Evolutionary conservation across 768 basidiomycete genomes (phyloP), one percentile per base, ranked within the genome.

Genomic region (Termitomyces sp.): DNA sequence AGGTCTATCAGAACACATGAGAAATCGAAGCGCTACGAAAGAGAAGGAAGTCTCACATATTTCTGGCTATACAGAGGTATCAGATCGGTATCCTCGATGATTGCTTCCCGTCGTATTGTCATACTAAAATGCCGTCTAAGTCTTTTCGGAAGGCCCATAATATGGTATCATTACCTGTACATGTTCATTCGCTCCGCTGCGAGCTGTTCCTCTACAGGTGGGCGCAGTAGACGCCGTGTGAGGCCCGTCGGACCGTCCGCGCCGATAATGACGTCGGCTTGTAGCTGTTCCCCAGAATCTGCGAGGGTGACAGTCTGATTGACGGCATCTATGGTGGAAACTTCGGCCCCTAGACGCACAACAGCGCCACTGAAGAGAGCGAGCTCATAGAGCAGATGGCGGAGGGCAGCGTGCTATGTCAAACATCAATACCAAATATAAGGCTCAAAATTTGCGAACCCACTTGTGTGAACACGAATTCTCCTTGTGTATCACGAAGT

Each of bases 201-300:
- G 14, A 56, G 52, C 17, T 67, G 65, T 21, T 71, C 71, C 71
- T 65, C 12, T 67, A 62, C 1, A 66, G 70, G 12, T 71, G 54
- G 54, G 19, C 34, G n/a, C 2, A 80, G 65, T 3, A 69, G 62
- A 23, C 64, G 67, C 37, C 73, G 62, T 8, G 75, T 67, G 30
- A 78, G 23, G 21, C 82, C 80, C 5, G 63, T 60, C 25, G 64
- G 59, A 3, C 84, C 84, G 59, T 85, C 84, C 1, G 84, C 82
- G 14, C 83, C 83, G 49, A 85, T 68, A 55, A 85, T 73, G 23
- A 84, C 72, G 63, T 85, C 77, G 17, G 76, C 80, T 5, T 57
- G 65, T 12, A 83, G 51, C 11, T 65, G 69, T 37, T 75, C 68
- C 3, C 83, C 82, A 10, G 69, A 71, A 37, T 45, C 12, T 10